Conservation (phyloP, 2,329 filamentous ascomycete species). For the Coniosporium tulheliwenetii region DNA sequence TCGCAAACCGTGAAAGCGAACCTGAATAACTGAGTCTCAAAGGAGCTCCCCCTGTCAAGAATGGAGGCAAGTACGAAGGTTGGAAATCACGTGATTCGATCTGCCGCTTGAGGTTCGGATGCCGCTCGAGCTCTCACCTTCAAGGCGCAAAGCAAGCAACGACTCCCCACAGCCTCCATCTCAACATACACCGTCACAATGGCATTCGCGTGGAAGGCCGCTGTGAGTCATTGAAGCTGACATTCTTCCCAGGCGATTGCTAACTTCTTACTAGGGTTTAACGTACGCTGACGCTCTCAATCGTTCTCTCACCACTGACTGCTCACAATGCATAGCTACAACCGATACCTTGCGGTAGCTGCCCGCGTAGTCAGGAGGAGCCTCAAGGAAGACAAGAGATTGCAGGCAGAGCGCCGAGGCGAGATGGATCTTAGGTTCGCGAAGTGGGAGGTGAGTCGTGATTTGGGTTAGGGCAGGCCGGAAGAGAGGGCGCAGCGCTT, state of each 20-base stretch:
- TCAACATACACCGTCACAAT: slow-evolving; percentile 45
- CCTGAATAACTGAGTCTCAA: no score
- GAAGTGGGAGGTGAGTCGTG: slow-evolving; percentile 78
- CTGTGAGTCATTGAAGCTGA: slow-evolving; percentile 66
- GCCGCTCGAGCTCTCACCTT: not conserved
- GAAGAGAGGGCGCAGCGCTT: no score
- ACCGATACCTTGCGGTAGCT: slow-evolving; percentile 95
- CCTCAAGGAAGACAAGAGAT: slow-evolving; percentile 87
- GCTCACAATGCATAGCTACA: slow-evolving; percentile 56
- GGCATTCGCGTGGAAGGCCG: slow-evolving; percentile 96
- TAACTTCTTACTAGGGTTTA: not conserved
- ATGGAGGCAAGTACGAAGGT: no score
- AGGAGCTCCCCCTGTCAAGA: no score
- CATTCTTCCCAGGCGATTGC: slow-evolving; percentile 21
- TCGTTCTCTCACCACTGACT: slow-evolving; percentile 1
- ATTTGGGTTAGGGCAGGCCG: no score
- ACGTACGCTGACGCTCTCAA: not conserved
- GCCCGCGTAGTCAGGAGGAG: slow-evolving; percentile 90
- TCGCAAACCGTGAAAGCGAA: no score
- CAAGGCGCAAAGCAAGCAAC: slow-evolving; percentile 1
- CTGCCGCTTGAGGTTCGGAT: no score
- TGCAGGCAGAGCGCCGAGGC: slow-evolving; percentile 76
- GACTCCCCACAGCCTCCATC: slow-evolving; percentile 4
- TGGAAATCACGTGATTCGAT: not conserved
- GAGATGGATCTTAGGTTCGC: slow-evolving; percentile 79